Percentiles rank a stretch among this genome's conserved stretches.
These are phyloP conservation scores for Yamadazyma dendronema DNA, from an alignment of 1,139 yeast genomes.

Conservation along the genomic window DNA sequence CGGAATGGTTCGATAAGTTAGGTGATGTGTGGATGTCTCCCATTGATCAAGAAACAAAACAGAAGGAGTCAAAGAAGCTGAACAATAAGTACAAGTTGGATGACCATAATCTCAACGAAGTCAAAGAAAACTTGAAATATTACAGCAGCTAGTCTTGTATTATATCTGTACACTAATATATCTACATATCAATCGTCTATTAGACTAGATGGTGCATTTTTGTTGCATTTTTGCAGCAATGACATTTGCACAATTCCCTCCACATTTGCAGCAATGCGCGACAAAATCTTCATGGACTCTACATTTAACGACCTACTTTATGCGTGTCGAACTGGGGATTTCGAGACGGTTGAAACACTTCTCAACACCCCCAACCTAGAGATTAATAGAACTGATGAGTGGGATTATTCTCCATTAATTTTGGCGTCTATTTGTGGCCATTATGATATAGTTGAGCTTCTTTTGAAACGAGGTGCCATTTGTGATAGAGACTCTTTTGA, in stretches of 20 bases:
- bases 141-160: slow-evolving; percentile 2
- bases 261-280: too few species aligned
- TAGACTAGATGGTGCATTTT: too few species aligned
- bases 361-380: slow-evolving; percentile 53
- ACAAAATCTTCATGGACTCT: slow-evolving; percentile 4
- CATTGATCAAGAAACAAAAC: neutral
- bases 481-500: slow-evolving; percentile 79
- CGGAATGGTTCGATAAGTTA: slow-evolving; percentile 18
- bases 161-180: too few species aligned
- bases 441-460: slow-evolving; percentile 53
- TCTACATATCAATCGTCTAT: too few species aligned
- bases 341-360: slow-evolving; percentile 58
- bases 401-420: slow-evolving; percentile 73
- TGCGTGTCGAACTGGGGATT: slow-evolving; percentile 71
- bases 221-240: too few species aligned
- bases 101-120: slow-evolving; percentile 1
- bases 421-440: slow-evolving; percentile 78
- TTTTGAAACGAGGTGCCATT: slow-evolving; percentile 64
- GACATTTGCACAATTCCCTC: too few species aligned
- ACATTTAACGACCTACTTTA: slow-evolving; percentile 48
- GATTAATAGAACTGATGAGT: slow-evolving; percentile 64
- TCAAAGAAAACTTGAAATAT: slow-evolving; percentile 1
- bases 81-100: neutral
- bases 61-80: neutral
- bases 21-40: slow-evolving; percentile 28